phyloP scores from a whole-genome alignment of 495 filamentous ascomycete genomes.

The Xylaria nigripes region DNA sequence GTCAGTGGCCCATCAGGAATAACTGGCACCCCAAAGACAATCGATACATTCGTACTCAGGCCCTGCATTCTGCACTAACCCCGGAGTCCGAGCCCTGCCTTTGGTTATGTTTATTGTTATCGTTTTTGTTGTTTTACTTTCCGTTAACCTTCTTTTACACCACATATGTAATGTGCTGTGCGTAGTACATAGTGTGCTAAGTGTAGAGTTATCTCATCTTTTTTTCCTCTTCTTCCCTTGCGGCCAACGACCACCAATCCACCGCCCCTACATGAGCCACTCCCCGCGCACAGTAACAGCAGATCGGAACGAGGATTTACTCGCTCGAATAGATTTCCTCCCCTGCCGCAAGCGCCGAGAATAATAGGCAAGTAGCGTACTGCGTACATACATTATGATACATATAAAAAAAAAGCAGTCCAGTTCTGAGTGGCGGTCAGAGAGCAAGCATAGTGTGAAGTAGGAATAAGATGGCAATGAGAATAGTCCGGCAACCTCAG shows the following conservation, averaged over 20 bases:
- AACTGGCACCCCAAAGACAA: neutral
- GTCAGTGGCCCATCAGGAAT: neutral
- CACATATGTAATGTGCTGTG: too few species aligned
- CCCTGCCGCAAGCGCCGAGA: neutral
- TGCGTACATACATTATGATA: too few species aligned
- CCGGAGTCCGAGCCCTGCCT: neutral
- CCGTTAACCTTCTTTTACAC: neutral
- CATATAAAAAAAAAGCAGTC: neutral
- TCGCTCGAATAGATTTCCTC: neutral
- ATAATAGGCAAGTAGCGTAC: neutral
- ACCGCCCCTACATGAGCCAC: neutral
- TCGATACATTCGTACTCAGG: neutral
- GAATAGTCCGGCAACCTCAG: neutral
- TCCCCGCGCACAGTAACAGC: neutral
- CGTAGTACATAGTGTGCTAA: too few species aligned
- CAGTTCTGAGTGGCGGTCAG: neutral
- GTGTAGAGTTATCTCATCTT: neutral
- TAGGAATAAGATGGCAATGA: neutral
- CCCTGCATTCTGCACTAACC: neutral
- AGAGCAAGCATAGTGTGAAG: too few species aligned
- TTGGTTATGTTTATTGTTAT: neutral
- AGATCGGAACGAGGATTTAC: neutral
- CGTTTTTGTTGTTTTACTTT: neutral
- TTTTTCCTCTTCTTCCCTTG: neutral
- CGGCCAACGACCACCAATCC: too few species aligned